Conservation (phyloP, 1,139 yeast genomes). For the Torulaspora globosa region DNA sequence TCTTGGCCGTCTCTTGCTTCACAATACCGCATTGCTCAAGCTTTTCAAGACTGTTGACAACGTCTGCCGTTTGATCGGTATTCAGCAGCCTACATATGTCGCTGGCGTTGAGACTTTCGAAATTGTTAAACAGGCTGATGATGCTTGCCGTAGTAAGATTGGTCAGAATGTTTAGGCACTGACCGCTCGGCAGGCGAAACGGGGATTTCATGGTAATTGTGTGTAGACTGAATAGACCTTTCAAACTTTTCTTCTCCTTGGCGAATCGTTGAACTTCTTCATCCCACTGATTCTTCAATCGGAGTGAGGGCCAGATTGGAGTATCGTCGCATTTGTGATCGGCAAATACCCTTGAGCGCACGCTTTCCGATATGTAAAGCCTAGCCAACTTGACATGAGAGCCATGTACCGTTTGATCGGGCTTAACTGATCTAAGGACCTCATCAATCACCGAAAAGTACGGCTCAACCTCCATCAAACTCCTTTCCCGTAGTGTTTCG, state of each 20-base stretch:
- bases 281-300: constrained; percentile 9
- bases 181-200: constrained; percentile 9
- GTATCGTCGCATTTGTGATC: neutral
- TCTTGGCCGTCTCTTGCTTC: neutral
- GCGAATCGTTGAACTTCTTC: constrained; percentile 1
- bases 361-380: constrained; percentile 1
- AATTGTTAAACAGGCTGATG: constrained; percentile 19
- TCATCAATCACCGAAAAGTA: neutral
- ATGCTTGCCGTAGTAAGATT: constrained; percentile 21
- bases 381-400: constrained; percentile 2
- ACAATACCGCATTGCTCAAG: constrained; percentile 7
- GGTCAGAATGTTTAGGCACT: constrained; percentile 12
- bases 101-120: constrained; percentile 7
- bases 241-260: constrained; percentile 3
- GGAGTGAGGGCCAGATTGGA: constrained; percentile 11
- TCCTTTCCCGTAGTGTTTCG: neutral
- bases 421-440: neutral
- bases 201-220: constrained; percentile 21
- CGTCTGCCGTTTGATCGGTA: constrained; percentile 1
- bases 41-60: constrained; percentile 9
- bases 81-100: constrained; percentile 11
- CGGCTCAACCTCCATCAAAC: constrained; percentile 3
- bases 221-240: constrained; percentile 15
- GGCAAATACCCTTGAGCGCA: constrained; percentile 1
- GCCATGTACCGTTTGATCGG: neutral